phyloP scores from a whole-genome alignment of 2,329 filamentous ascomycete species.

The Colletotrichum kahawae region DNA sequence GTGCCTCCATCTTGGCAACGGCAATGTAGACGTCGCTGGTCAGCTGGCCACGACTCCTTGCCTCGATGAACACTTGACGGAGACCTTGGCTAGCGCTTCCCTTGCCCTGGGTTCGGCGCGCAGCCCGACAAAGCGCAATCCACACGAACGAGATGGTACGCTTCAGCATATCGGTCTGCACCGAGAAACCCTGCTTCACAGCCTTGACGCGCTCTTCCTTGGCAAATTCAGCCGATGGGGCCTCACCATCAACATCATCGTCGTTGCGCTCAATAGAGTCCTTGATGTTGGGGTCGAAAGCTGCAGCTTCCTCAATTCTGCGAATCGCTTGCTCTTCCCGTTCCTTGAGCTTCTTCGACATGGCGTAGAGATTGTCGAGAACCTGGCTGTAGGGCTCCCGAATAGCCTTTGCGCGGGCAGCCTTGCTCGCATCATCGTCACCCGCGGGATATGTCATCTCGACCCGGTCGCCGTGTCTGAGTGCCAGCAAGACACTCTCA shows the following conservation, averaged over 20 bases:
- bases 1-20: conserved; percentile 89
- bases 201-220: conserved; percentile 69
- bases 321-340: conserved; percentile 64
- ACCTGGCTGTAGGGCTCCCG: conserved; percentile 84
- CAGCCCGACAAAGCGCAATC: conserved; percentile 93
- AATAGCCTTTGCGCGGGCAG: conserved; percentile 78
- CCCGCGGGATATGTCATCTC: conserved; percentile 79
- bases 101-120: conserved; percentile 92
- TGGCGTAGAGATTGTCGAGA: conserved; percentile 84
- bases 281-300: conserved; percentile 39
- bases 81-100: conserved; percentile 70
- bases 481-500: conserved; percentile 87
- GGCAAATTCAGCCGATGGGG: conserved; percentile 31
- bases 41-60: conserved; percentile 83
- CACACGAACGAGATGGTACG: conserved; percentile 90
- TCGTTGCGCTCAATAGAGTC: conserved; percentile 49
- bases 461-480: conserved; percentile 87
- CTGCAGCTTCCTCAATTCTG: conserved; percentile 59
- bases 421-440: conserved; percentile 76
- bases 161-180: conserved; percentile 77
- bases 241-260: conserved; percentile 44
- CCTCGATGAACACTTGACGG: conserved; percentile 87
- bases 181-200: conserved; percentile 70
- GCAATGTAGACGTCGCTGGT: conserved; percentile 96
- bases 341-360: conserved; percentile 76